Percentiles rank a stretch among this genome's conserved stretches.
phyloP scores from a whole-genome alignment of 2,329 filamentous ascomycete genomes.

The Neofusicoccum parvum region DNA sequence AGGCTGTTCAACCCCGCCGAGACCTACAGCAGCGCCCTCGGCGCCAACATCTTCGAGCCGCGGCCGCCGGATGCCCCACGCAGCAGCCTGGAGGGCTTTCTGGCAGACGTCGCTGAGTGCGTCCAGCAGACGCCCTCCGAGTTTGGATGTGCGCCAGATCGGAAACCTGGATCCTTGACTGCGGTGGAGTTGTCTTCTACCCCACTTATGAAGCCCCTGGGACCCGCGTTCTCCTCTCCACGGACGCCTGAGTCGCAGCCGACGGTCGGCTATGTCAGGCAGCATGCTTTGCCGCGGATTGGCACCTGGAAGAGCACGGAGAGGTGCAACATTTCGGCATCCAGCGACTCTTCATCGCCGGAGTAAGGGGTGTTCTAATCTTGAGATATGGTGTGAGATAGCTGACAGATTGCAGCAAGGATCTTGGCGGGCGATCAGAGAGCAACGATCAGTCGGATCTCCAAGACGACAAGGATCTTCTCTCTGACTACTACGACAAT shows the following conservation, averaged over 20 bases:
- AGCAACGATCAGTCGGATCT: not conserved
- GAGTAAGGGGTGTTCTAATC: not conserved
- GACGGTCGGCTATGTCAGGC: not conserved
- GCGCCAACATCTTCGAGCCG: constrained; percentile 14
- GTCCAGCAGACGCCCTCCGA: not conserved
- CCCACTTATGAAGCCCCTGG: constrained; percentile 16
- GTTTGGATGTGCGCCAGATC: not conserved
- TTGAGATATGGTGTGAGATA: not conserved
- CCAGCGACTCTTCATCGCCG: not conserved
- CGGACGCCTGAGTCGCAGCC: constrained; percentile 1
- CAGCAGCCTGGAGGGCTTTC: constrained; percentile 8
- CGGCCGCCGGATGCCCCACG: constrained; percentile 2
- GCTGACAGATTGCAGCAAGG: constrained; percentile 3
- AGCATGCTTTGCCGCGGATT: not conserved
- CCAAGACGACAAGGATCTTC: constrained; percentile 3
- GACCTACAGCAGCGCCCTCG: not conserved
- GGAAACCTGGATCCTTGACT: not conserved
- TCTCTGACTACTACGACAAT: constrained; percentile 9
- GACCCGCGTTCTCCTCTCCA: not conserved
- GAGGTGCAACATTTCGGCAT: not conserved
- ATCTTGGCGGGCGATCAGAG: constrained; percentile 3
- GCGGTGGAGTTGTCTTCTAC: constrained; percentile 5
- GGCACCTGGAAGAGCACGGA: not conserved
- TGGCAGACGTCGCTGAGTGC: constrained; percentile 2
- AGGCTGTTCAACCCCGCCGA: not conserved